Evolutionary conservation across 192 early-diverging fungal genomes (phyloP).

Genomic region (Backusella westeae): DNA sequence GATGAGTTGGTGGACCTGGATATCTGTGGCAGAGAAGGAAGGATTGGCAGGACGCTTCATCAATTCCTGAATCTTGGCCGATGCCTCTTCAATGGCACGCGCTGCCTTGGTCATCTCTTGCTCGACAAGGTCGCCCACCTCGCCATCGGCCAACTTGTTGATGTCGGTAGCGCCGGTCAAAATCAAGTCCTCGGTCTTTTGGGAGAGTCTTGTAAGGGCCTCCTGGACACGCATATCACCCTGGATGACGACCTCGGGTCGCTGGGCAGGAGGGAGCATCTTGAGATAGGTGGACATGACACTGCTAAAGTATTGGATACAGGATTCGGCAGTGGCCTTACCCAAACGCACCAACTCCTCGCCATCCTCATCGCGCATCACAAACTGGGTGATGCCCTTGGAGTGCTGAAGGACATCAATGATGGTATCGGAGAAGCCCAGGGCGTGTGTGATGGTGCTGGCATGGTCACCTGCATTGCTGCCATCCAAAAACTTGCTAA

Average conservation of each 20-base stretch:
- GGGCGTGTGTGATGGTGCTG: conserved; percentile 77
- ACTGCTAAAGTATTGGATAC: conserved; percentile 83
- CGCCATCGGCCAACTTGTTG: conserved; percentile 56
- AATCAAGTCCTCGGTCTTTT: conserved; percentile 75
- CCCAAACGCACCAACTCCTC: conserved; percentile 77
- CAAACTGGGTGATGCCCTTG: conserved; percentile 87
- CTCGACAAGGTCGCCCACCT: conserved; percentile 91
- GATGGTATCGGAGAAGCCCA: conserved; percentile 78
- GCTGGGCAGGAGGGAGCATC: conserved; percentile 56
- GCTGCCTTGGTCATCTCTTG: conserved; percentile 92
- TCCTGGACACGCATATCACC: conserved; percentile 77
- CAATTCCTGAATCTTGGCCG: conserved; percentile 75
- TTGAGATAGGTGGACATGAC: conserved; percentile 78
- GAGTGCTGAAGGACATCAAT: conserved; percentile 81
- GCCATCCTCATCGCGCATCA: conserved; percentile 73
- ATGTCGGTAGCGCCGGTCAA: conserved; percentile 54
- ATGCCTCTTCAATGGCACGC: conserved; percentile 89
- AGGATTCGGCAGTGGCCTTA: conserved; percentile 60
- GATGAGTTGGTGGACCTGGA: conserved; percentile 91
- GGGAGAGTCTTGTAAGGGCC: conserved; percentile 67
- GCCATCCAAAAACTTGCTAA: conserved; percentile 43
- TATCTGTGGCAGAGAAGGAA: conserved; percentile 64
- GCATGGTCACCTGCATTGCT: conserved; percentile 72
- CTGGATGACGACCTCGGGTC: conserved; percentile 72
- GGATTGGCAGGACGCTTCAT: conserved; percentile 75